Conservation (phyloP, 2,329 filamentous ascomycete genomes). For the Colletotrichum godetiae region DNA sequence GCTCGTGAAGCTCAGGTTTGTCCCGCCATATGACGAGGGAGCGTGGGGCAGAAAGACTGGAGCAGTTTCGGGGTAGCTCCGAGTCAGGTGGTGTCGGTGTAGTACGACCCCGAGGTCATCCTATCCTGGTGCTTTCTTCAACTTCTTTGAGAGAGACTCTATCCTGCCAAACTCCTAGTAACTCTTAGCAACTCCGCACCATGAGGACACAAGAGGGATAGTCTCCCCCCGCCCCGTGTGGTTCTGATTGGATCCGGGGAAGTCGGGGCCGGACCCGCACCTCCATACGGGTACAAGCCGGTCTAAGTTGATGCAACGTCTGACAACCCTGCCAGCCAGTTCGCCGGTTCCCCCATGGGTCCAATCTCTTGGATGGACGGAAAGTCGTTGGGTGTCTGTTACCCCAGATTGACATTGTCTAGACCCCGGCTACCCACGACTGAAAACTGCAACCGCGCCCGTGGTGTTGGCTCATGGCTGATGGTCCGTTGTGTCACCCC, state of each 20-base stretch:
- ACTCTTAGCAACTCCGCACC: slow-evolving; percentile 18
- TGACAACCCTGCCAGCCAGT: not conserved
- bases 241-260: slow-evolving; percentile 26
- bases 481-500: not conserved
- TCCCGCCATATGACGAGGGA: slow-evolving; percentile 32
- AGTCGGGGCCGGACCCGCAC: slow-evolving; percentile 28
- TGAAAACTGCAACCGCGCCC: slow-evolving; percentile 12
- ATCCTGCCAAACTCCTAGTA: too few species aligned
- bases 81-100: slow-evolving; percentile 27
- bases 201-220: slow-evolving; percentile 1
- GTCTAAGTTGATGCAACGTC: slow-evolving; percentile 8
- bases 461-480: slow-evolving; percentile 11
- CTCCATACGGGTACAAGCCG: not conserved
- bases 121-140: not conserved
- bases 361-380: not conserved
- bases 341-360: not conserved
- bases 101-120: slow-evolving; percentile 23
- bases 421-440: slow-evolving; percentile 10
- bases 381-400: slow-evolving; percentile 9
- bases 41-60: slow-evolving; percentile 19
- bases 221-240: not conserved
- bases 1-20: slow-evolving; percentile 24
- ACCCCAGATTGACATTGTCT: slow-evolving; percentile 24
- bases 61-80: slow-evolving; percentile 29
- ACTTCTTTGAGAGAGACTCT: not conserved